A percentile compares a stretch with the other conserved stretches of the same genome.
These are phyloP conservation scores for Glycyrrhiza uralensis DNA, from an alignment of 306 rosid genomes.

Conservation along the genomic window DNA sequence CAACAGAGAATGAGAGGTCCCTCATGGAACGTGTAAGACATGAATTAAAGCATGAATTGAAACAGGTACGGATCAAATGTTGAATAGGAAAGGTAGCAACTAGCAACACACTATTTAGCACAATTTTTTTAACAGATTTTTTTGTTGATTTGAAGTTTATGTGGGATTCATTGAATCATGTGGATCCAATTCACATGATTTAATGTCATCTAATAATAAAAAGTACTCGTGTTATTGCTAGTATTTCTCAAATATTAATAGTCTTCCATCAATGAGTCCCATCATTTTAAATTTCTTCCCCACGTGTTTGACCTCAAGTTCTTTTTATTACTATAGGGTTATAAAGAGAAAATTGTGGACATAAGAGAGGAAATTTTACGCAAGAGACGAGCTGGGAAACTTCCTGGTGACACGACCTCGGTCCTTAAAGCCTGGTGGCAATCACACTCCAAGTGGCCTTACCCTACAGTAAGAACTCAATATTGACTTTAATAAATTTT, in stretches of 20 bases:
- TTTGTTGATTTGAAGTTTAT: too few relatives aligned
- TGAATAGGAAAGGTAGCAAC: neutral
- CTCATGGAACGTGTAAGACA: conserved; percentile 98
- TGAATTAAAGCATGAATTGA: conserved; percentile 89
- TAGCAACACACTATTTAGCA: neutral
- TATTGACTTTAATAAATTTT: neutral
- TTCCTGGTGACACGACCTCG: conserved; percentile 98
- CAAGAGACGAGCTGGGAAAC: conserved; percentile 99
- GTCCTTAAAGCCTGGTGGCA: conserved; percentile 98
- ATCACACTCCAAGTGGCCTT: conserved; percentile 96
- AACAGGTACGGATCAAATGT: conserved; percentile 52
- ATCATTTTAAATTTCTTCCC: conserved; percentile 4
- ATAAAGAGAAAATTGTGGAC: conserved; percentile 95
- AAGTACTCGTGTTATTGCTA: neutral
- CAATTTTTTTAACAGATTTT: neutral
- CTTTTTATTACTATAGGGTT: conserved; percentile 49
- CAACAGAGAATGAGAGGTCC: conserved; percentile 95
- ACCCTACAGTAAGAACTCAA: conserved; percentile 78
- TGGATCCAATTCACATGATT: too few relatives aligned
- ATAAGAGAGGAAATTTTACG: conserved; percentile 94
- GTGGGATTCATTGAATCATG: too few relatives aligned
- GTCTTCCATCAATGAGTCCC: neutral
- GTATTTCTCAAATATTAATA: too few relatives aligned
- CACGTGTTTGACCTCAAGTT: neutral
- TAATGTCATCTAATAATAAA: neutral